phyloP scores from a whole-genome alignment of 1,284 basidiomycete genomes.

The Trichosporon ovoides region DNA sequence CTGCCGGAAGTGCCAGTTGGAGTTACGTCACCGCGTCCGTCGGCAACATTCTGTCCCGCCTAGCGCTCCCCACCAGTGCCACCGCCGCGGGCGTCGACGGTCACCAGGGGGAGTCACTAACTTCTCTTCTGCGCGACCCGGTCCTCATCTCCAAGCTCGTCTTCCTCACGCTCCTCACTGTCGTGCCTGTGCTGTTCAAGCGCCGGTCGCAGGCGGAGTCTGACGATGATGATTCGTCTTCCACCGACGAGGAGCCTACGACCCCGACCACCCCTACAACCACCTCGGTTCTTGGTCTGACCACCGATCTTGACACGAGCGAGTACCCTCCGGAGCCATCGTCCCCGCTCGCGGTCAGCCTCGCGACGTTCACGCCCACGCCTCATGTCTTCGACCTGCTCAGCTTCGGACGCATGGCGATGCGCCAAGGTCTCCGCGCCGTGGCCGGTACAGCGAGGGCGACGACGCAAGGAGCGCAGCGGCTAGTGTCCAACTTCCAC shows the following conservation, averaged over 20 bases:
- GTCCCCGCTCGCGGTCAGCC: constrained; percentile 31
- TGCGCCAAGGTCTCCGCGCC: constrained; percentile 29
- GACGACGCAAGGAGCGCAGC: neutral
- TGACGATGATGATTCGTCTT: constrained; percentile 12
- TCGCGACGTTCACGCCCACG: constrained; percentile 42
- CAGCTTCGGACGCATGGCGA: constrained; percentile 35
- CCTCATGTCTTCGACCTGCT: constrained; percentile 42
- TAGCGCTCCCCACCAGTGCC: constrained; percentile 31
- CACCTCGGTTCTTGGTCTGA: constrained; percentile 13
- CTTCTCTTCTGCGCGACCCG: constrained; percentile 47
- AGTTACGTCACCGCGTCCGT: constrained; percentile 48
- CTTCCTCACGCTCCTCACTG: constrained; percentile 43
- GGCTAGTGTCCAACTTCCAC: neutral
- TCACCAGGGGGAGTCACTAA: constrained; percentile 40
- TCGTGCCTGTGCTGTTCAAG: constrained; percentile 49
- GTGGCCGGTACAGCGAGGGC: constrained; percentile 17
- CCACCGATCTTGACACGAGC: neutral
- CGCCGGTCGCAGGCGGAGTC: constrained; percentile 15
- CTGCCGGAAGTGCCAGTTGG: constrained; percentile 83
- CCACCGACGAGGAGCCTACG: constrained; percentile 7
- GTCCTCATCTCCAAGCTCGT: constrained; percentile 48
- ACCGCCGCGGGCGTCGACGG: constrained; percentile 11
- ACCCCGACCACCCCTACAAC: constrained; percentile 12
- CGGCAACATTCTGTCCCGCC: constrained; percentile 44
- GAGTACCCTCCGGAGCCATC: constrained; percentile 24